A percentile compares a stretch with the other conserved stretches of the same genome.
Conservation (phyloP, 176 grass and related monocot species). For the Musa schizocarpa region DNA sequence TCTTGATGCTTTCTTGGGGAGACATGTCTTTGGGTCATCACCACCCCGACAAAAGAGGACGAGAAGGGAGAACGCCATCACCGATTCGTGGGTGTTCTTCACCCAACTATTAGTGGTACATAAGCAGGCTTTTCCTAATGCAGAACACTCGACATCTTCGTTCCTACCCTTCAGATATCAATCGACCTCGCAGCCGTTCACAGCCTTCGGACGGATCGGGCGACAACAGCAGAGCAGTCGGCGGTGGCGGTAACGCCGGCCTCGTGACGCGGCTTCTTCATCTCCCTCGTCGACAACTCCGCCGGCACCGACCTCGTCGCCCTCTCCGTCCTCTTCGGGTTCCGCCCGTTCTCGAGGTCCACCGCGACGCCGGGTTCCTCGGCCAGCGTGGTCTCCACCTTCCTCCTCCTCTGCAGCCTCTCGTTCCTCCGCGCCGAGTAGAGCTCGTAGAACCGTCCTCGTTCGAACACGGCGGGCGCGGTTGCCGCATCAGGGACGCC, state of each 20-base stretch:
- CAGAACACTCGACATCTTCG: no score
- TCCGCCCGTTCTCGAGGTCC: constrained; percentile 48
- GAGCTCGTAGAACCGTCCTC: constrained; percentile 65
- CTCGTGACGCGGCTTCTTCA: constrained; percentile 36
- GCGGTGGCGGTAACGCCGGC: neutral
- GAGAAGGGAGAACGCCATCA: no score
- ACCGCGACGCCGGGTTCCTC: constrained; percentile 59
- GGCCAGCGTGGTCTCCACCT: constrained; percentile 31
- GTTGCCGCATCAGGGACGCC: constrained; percentile 13
- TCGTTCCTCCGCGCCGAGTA: constrained; percentile 78
- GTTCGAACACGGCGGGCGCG: constrained; percentile 51
- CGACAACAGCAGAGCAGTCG: neutral
- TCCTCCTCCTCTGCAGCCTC: constrained; percentile 57
- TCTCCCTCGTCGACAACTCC: constrained; percentile 34
- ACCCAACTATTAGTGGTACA: no score
- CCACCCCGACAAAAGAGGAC: no score
- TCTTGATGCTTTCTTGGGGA: no score
- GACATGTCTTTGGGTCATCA: no score
- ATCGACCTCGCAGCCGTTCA: neutral
- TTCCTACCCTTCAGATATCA: no score
- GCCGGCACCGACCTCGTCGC: constrained; percentile 17
- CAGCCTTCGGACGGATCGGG: neutral
- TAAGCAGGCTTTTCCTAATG: no score
- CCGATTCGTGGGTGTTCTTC: no score
- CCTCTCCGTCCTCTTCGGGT: constrained; percentile 30